These are phyloP conservation scores for Colletotrichum endophyticum DNA, from an alignment of 2,329 filamentous ascomycete genomes.

Conservation along the genomic window DNA sequence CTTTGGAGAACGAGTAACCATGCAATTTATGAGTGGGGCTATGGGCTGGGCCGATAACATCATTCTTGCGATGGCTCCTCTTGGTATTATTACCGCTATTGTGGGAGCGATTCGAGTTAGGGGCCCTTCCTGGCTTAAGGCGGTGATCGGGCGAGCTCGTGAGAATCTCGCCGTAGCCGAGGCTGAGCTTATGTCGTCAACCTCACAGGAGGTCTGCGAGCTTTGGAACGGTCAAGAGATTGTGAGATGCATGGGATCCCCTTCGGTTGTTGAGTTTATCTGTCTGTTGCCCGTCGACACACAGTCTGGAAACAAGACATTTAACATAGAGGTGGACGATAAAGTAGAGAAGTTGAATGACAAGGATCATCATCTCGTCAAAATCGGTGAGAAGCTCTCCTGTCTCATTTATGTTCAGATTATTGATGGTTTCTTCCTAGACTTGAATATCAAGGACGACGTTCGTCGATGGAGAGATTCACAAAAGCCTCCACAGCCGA, in stretches of 20 bases:
- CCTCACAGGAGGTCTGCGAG: constrained; percentile 42
- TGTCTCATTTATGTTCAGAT: too few relatives aligned
- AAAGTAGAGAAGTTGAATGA: background rate
- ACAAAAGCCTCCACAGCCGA: too few relatives aligned
- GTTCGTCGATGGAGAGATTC: too few relatives aligned
- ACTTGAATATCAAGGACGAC: too few relatives aligned
- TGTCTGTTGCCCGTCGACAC: background rate
- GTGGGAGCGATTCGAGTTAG: constrained; percentile 35
- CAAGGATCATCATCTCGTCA: background rate
- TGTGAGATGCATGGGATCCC: background rate
- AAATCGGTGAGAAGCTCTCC: too few relatives aligned
- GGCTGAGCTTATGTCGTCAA: constrained; percentile 44
- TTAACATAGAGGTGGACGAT: background rate
- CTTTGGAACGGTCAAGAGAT: constrained; percentile 29
- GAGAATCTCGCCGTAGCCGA: constrained; percentile 38
- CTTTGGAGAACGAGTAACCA: constrained; percentile 42
- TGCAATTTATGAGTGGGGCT: constrained; percentile 41
- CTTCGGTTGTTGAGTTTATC: background rate
- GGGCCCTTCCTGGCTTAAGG: constrained; percentile 32
- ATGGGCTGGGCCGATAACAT: constrained; percentile 32
- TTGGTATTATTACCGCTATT: constrained; percentile 45
- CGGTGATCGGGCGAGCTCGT: constrained; percentile 42
- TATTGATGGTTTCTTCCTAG: too few relatives aligned
- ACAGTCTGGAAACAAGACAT: background rate
- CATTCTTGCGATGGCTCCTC: constrained; percentile 37